Evolutionary conservation across 75 land plant species (phyloP).

Genomic region (Chamaecyparis obtusa): DNA sequence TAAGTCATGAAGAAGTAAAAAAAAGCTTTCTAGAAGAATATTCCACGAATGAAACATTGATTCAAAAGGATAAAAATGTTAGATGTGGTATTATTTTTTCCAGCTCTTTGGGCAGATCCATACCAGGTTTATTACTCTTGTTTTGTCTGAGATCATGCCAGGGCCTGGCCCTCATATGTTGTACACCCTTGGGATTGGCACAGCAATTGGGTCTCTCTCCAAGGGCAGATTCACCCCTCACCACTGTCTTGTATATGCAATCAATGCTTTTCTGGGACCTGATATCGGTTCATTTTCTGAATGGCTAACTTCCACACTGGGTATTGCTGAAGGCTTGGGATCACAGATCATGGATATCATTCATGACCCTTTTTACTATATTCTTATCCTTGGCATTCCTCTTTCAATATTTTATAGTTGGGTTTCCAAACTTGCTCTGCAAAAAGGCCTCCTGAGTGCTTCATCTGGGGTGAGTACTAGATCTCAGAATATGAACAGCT

Average conservation of each 20-base stretch:
- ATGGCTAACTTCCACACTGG: constrained; percentile 47
- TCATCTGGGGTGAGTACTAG: constrained; percentile 43
- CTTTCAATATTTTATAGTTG: constrained; percentile 50
- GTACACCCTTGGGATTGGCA: constrained; percentile 57
- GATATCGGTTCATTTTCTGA: constrained; percentile 78
- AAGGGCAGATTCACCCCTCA: constrained; percentile 62
- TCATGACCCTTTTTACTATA: constrained; percentile 67
- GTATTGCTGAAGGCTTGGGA: constrained; percentile 18
- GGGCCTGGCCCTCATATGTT: constrained; percentile 83
- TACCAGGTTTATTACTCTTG: neutral
- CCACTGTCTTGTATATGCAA: constrained; percentile 62
- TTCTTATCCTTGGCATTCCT: constrained; percentile 57
- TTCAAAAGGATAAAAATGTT: too few relatives aligned
- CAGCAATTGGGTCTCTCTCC: constrained; percentile 40
- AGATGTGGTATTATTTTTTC: too few relatives aligned
- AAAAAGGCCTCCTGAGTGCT: constrained; percentile 44
- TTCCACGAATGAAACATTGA: too few relatives aligned
- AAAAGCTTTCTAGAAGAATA: too few relatives aligned
- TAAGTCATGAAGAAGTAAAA: too few relatives aligned
- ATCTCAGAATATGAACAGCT: neutral
- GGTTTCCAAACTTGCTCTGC: constrained; percentile 42
- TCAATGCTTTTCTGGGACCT: constrained; percentile 81
- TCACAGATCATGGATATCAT: constrained; percentile 40
- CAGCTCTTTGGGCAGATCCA: too few relatives aligned
- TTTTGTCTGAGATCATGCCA: constrained; percentile 43